phyloP scores from a whole-genome alignment of 106 monocot species.

The Phalaenopsis equestris region DNA sequence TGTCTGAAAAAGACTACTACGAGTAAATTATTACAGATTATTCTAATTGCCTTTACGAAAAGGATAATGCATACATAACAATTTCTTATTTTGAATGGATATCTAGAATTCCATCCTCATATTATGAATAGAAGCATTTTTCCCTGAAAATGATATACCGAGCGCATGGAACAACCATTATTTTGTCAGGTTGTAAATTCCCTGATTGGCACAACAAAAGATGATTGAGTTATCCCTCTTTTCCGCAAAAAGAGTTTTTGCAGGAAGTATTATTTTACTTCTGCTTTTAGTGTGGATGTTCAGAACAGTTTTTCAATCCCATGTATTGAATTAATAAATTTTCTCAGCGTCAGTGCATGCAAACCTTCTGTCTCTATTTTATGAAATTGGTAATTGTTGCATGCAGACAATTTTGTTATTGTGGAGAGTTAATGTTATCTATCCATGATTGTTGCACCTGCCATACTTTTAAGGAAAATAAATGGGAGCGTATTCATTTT shows the following conservation, averaged over 20 bases:
- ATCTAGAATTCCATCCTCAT: background rate
- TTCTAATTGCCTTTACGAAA: background rate
- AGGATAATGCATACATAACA: background rate
- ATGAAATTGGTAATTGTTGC: background rate
- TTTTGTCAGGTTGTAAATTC: background rate
- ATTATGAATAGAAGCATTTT: background rate
- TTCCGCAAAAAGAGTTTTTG: background rate
- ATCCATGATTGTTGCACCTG: background rate
- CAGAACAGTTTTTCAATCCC: background rate
- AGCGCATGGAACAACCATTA: background rate
- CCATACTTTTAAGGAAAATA: background rate
- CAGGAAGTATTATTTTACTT: background rate
- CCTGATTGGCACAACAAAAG: background rate
- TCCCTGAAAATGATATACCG: background rate
- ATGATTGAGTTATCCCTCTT: background rate
- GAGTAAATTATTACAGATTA: background rate
- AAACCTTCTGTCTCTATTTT: background rate
- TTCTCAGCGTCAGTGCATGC: background rate
- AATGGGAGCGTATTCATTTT: background rate
- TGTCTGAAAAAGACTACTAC: background rate
- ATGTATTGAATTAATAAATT: background rate
- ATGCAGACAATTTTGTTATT: background rate
- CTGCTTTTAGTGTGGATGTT: background rate
- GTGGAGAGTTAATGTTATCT: background rate
- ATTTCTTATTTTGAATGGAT: background rate